A percentile compares a stretch with the other conserved stretches of the same genome.
Conservation (phyloP, 805 yeast genomes). For the Saccharomycopsis schoenii region DNA sequence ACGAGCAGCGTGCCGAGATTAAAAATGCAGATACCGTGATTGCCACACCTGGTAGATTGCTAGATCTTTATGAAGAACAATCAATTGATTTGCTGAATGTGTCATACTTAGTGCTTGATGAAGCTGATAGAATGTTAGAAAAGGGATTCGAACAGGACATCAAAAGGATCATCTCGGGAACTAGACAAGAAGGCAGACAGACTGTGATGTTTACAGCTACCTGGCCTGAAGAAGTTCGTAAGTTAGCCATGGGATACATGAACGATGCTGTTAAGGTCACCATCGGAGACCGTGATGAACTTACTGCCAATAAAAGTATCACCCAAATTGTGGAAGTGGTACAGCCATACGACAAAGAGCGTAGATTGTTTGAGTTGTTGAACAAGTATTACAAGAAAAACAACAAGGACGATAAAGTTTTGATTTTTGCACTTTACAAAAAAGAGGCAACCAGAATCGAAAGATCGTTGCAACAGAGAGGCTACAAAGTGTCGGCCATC, state of each 20-base stretch:
- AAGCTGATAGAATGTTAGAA: conserved; percentile 98
- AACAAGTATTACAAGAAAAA: conserved; percentile 64
- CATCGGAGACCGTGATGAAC: conserved; percentile 90
- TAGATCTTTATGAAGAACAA: conserved; percentile 86
- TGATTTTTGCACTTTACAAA: conserved; percentile 90
- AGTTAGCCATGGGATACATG: conserved; percentile 81
- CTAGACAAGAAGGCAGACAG: conserved; percentile 45
- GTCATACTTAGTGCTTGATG: conserved; percentile 81
- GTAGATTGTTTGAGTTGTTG: conserved; percentile 59
- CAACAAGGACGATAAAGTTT: conserved; percentile 64
- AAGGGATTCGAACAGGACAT: conserved; percentile 98
- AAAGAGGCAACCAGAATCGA: conserved; percentile 94
- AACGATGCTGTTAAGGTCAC: conserved; percentile 76
- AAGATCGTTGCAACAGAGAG: conserved; percentile 57
- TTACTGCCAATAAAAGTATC: conserved; percentile 89
- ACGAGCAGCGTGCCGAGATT: conserved; percentile 70
- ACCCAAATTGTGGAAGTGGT: conserved; percentile 90
- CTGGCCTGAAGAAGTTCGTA: conserved; percentile 98
- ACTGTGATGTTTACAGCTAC: conserved; percentile 99
- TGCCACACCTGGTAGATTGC: conserved; percentile 97
- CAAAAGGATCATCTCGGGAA: conserved; percentile 61
- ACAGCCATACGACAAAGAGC: conserved; percentile 73
- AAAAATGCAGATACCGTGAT: conserved; percentile 68
- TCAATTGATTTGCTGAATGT: conserved; percentile 59
- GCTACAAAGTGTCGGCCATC: conserved; percentile 80